phyloP scores from a whole-genome alignment of 257 asterid genomes.

The Nicotiana otophora region DNA sequence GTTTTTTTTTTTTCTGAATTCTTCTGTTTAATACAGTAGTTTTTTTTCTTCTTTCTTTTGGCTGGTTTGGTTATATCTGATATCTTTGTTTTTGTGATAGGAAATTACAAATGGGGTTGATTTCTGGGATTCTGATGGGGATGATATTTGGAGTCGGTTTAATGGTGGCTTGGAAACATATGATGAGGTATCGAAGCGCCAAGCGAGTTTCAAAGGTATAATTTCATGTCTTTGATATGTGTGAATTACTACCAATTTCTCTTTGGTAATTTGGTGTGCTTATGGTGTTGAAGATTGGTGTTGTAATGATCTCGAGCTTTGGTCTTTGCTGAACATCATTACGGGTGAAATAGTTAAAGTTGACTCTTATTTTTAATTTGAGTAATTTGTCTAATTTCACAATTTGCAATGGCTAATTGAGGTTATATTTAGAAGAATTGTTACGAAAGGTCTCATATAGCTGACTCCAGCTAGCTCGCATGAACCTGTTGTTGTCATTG shows the following conservation, averaged over 20 bases:
- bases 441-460: neutral
- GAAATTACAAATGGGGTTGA: constrained; percentile 57
- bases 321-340: neutral
- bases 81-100: neutral
- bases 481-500: neutral
- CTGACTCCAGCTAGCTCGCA: too few species aligned
- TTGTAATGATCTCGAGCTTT: neutral
- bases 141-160: constrained; percentile 71
- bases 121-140: constrained; percentile 79
- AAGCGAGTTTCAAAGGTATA: constrained; percentile 79
- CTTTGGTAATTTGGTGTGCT: neutral
- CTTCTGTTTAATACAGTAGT: neutral
- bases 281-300: neutral
- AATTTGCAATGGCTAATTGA: neutral
- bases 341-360: neutral
- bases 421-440: neutral
- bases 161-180: constrained; percentile 84
- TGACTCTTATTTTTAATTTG: neutral
- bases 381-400: neutral
- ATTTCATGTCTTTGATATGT: neutral
- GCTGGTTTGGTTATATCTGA: neutral
- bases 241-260: neutral
- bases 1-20: neutral
- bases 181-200: constrained; percentile 71
- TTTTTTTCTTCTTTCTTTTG: neutral